Percentiles rank a stretch among this genome's conserved stretches.
phyloP scores from a whole-genome alignment of 1,284 basidiomycete species.

The Cryptococcus depauperatus region DNA sequence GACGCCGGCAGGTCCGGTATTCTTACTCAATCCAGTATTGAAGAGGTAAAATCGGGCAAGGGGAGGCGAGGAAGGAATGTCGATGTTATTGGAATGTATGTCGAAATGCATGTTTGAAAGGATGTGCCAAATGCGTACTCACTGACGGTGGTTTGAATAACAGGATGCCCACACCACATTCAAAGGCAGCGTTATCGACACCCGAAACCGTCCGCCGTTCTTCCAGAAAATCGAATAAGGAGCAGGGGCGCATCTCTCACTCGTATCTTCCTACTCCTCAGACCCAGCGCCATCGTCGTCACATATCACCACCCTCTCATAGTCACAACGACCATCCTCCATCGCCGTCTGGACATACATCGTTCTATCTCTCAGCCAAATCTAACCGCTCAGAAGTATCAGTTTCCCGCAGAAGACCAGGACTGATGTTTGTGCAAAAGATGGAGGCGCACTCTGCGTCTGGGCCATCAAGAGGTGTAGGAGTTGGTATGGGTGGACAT shows the following conservation, averaged over 20 bases:
- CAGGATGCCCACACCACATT: not conserved
- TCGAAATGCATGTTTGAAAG: not conserved
- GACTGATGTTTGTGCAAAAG: conserved; percentile 38
- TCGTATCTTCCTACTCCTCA: conserved; percentile 52
- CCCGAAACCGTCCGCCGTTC: conserved; percentile 32
- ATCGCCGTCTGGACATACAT: conserved; percentile 33
- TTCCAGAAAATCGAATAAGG: conserved; percentile 8
- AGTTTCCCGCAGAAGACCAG: conserved; percentile 32
- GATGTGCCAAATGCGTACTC: not conserved
- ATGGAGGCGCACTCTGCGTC: conserved; percentile 31
- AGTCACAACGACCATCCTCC: conserved; percentile 5
- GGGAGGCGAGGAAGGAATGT: conserved; percentile 28
- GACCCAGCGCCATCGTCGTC: conserved; percentile 46
- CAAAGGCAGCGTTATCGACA: conserved; percentile 29
- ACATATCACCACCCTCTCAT: not conserved
- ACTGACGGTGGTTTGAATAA: too few relatives aligned
- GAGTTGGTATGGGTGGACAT: conserved; percentile 39
- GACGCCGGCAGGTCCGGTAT: conserved; percentile 27
- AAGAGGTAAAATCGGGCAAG: conserved; percentile 25
- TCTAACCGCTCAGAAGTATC: conserved; percentile 11
- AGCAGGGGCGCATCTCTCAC: conserved; percentile 32
- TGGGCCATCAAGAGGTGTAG: conserved; percentile 24
- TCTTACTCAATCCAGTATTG: conserved; percentile 6
- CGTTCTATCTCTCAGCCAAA: conserved; percentile 29
- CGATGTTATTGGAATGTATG: conserved; percentile 23